Evolutionary conservation across 2,329 filamentous ascomycete species (phyloP).

Genomic region (Aspergillus sp.): DNA sequence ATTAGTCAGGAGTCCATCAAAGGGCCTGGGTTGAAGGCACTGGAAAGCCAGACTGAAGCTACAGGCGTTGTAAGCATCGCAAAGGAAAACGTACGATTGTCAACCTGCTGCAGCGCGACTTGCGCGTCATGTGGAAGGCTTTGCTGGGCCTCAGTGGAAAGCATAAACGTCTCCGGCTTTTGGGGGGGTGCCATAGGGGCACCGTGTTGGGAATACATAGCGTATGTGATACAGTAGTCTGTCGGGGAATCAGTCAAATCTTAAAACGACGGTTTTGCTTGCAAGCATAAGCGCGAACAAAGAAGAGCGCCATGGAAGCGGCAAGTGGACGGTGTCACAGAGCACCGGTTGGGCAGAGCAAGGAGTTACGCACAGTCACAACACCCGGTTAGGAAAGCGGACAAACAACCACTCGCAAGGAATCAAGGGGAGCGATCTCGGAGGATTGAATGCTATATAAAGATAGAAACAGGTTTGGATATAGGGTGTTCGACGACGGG

Average conservation of each 20-base stretch:
- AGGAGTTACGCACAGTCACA: slow-evolving; percentile 16
- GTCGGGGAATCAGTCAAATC: slow-evolving; percentile 23
- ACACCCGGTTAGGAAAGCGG: slow-evolving; percentile 20
- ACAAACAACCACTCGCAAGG: slow-evolving; percentile 1
- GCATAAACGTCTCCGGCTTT: slow-evolving; percentile 98
- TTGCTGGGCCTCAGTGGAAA: slow-evolving; percentile 95
- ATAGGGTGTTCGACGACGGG: slow-evolving; percentile 16
- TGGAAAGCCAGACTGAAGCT: background rate
- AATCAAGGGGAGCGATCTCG: background rate
- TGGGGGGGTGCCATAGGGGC: slow-evolving; percentile 86
- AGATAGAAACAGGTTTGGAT: slow-evolving; percentile 5
- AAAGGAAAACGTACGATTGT: slow-evolving; percentile 71
- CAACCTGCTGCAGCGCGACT: slow-evolving; percentile 95
- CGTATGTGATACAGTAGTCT: slow-evolving; percentile 20
- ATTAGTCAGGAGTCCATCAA: slow-evolving; percentile 6
- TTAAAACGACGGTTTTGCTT: slow-evolving; percentile 24
- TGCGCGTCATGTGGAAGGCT: slow-evolving; percentile 94
- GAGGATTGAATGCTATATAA: background rate
- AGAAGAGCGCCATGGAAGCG: background rate
- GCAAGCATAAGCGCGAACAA: slow-evolving; percentile 16
- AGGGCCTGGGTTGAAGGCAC: background rate
- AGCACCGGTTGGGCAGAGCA: slow-evolving; percentile 5
- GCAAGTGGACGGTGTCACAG: background rate
- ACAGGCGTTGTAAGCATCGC: background rate
- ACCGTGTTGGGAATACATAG: slow-evolving; percentile 78